Evolutionary conservation across 1,284 basidiomycete species (phyloP).

Genomic region (Malassezia arunalokei): DNA sequence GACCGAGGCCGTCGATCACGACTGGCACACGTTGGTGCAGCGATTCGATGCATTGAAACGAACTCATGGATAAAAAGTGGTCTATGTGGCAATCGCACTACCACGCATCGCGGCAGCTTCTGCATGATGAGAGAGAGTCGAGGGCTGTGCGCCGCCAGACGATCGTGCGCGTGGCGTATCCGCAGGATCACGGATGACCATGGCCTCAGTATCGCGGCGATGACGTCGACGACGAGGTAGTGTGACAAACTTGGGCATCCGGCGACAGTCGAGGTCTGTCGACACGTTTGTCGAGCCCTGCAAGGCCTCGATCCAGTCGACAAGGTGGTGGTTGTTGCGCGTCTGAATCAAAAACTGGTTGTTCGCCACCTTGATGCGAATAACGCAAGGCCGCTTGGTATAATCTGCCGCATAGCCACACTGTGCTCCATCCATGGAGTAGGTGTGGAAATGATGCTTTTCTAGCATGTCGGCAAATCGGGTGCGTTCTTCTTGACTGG

Average conservation of each 20-base stretch:
- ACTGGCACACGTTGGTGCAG: constrained; percentile 13
- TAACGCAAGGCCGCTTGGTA: constrained; percentile 81
- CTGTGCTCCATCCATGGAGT: constrained; percentile 80
- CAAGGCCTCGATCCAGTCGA: constrained; percentile 92
- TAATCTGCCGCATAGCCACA: constrained; percentile 91
- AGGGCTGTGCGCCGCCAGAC: not conserved
- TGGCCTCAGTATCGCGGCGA: constrained; percentile 8
- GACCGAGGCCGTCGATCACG: not conserved
- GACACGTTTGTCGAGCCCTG: constrained; percentile 89
- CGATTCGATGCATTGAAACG: constrained; percentile 19
- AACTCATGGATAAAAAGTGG: not conserved
- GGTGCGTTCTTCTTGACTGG: not conserved
- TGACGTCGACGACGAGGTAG: constrained; percentile 33
- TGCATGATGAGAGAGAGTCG: too few species aligned
- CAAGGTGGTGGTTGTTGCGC: constrained; percentile 67
- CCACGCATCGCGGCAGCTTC: too few species aligned
- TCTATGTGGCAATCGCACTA: too few species aligned
- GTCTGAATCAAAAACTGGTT: constrained; percentile 95
- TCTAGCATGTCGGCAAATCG: constrained; percentile 9
- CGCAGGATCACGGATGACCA: not conserved
- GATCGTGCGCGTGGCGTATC: not conserved
- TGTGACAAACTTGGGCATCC: constrained; percentile 47
- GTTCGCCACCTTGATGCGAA: constrained; percentile 80
- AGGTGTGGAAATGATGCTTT: constrained; percentile 51
- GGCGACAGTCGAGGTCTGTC: constrained; percentile 74